Conservation (phyloP, 2,329 filamentous ascomycete genomes). For the Aspergillus proliferans region DNA sequence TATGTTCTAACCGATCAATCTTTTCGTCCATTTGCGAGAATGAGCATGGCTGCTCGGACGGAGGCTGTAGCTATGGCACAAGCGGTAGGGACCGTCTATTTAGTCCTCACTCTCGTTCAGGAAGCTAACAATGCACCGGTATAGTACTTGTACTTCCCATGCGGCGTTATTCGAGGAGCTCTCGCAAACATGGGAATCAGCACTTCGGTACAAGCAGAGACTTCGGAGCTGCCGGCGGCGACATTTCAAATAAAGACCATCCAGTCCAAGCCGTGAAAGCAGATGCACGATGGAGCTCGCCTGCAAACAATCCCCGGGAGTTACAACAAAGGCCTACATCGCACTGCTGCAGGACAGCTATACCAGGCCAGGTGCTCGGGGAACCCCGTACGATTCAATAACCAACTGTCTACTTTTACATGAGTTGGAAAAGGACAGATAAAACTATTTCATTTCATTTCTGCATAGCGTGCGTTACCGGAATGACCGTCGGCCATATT, state of each 20-base stretch:
- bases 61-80: slow-evolving; percentile 70
- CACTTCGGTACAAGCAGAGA: slow-evolving; percentile 87
- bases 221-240: slow-evolving; percentile 75
- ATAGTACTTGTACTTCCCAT: slow-evolving; percentile 91
- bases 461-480: slow-evolving; percentile 11
- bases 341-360: not conserved
- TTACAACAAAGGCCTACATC: not conserved
- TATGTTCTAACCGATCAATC: slow-evolving; percentile 92
- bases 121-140: not conserved
- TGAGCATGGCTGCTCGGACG: slow-evolving; percentile 74
- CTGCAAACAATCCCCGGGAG: not conserved
- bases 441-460: not conserved
- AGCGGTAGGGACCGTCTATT: slow-evolving; percentile 53
- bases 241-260: slow-evolving; percentile 94
- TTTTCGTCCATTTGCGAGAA: slow-evolving; percentile 81
- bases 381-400: not conserved
- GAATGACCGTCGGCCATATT: slow-evolving; percentile 14
- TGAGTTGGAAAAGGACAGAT: not conserved
- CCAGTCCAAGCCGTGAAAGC: slow-evolving; percentile 55
- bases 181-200: slow-evolving; percentile 85
- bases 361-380: not conserved
- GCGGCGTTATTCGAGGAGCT: slow-evolving; percentile 85
- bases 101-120: no score
- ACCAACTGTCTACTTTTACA: slow-evolving; percentile 2
- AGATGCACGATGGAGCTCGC: slow-evolving; percentile 5